A percentile compares a stretch with the other conserved stretches of the same genome.
These are phyloP conservation scores for Dictyostelium brefeldianum DNA, from an alignment of 78 protist species.

Conservation along the genomic window DNA sequence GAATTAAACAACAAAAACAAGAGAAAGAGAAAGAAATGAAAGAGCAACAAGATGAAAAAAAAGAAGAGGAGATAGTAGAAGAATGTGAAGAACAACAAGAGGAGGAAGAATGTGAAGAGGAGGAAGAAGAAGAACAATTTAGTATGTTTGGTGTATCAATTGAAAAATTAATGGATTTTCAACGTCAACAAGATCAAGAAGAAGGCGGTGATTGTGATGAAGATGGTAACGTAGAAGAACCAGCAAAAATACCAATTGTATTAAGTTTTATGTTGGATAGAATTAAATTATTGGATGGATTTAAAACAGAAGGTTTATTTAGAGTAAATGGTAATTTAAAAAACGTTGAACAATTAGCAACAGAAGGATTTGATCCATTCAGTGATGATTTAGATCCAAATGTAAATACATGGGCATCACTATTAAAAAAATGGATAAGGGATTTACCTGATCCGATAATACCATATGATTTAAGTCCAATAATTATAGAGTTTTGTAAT, in stretches of 20 bases:
- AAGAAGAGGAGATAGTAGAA: background rate
- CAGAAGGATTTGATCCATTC: constrained; percentile 67
- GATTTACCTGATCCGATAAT: constrained; percentile 57
- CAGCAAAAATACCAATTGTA: constrained; percentile 42
- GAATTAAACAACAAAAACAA: background rate
- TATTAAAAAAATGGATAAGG: constrained; percentile 71
- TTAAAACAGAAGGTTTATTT: constrained; percentile 68
- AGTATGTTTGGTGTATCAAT: constrained; percentile 74
- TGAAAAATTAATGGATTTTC: constrained; percentile 44
- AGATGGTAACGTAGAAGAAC: constrained; percentile 30
- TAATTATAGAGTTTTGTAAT: background rate
- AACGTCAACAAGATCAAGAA: constrained; percentile 40
- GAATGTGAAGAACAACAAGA: constrained; percentile 6
- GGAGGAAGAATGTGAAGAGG: constrained; percentile 9
- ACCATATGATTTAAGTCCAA: constrained; percentile 6
- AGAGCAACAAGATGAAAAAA: background rate
- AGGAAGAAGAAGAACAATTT: constrained; percentile 51
- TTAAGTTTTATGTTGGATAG: constrained; percentile 34
- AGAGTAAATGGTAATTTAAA: constrained; percentile 57
- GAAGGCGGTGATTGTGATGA: background rate
- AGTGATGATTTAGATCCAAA: constrained; percentile 14
- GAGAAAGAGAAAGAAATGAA: background rate
- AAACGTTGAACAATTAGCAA: constrained; percentile 43
- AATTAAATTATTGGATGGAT: constrained; percentile 38
- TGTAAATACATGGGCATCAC: constrained; percentile 71